These are phyloP conservation scores for Lineolata rhizophorae DNA, from an alignment of 495 filamentous ascomycete species.

Conservation along the genomic window DNA sequence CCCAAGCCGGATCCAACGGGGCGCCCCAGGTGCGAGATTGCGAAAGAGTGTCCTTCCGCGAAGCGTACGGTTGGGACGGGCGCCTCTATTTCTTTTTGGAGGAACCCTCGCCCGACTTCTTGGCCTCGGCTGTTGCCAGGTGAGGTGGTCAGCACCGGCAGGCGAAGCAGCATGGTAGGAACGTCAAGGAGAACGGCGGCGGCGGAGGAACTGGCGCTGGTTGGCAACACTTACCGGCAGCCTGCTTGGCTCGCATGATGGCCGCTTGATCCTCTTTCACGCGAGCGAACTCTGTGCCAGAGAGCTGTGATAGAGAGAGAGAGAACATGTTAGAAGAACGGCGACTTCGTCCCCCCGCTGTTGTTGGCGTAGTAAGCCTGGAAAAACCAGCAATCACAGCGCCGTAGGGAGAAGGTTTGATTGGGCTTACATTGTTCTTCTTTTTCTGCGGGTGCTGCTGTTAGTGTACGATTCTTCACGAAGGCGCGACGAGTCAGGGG, in stretches of 20 bases:
- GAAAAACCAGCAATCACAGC: neutral
- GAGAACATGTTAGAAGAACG: neutral
- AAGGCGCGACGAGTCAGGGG: neutral
- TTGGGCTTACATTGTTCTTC: conserved; percentile 26
- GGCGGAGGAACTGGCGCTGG: conserved; percentile 2
- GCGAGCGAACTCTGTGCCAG: conserved; percentile 45
- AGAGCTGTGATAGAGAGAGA: conserved; percentile 17
- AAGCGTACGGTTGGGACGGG: too few species aligned
- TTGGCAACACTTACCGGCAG: conserved; percentile 33
- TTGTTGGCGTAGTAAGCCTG: neutral
- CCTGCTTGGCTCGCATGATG: conserved; percentile 84
- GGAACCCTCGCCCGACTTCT: conserved; percentile 4
- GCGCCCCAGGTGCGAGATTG: too few species aligned
- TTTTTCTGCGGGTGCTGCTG: conserved; percentile 31
- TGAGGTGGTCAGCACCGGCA: conserved; percentile 7
- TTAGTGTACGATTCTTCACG: too few species aligned
- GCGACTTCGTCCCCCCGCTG: too few species aligned
- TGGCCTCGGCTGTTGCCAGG: conserved; percentile 13
- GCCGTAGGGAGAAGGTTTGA: neutral
- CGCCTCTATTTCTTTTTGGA: conserved; percentile 7
- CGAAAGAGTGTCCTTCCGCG: too few species aligned
- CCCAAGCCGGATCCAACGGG: too few species aligned
- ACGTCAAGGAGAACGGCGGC: neutral
- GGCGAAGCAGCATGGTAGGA: neutral
- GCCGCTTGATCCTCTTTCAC: conserved; percentile 56